A percentile compares a stretch with the other conserved stretches of the same genome.
phyloP scores from a whole-genome alignment of 805 yeast species.

The Lipomyces lipofer region DNA sequence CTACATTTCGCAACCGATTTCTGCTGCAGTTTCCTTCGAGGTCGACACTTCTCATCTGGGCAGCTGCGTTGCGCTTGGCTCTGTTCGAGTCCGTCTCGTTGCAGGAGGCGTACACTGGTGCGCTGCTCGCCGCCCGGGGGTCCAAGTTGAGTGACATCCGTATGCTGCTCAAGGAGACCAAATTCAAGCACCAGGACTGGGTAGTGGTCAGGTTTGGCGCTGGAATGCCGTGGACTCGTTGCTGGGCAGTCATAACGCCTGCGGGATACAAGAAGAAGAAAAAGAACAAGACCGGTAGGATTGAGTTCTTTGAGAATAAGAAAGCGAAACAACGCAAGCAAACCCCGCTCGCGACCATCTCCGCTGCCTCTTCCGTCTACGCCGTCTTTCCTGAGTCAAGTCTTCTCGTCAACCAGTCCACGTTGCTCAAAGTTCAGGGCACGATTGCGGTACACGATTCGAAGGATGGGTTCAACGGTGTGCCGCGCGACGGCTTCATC shows the following conservation, averaged over 20 bases:
- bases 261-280: constrained; percentile 48
- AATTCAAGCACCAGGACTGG: constrained; percentile 91
- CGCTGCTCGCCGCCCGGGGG: constrained; percentile 88
- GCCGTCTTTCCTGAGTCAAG: constrained; percentile 93
- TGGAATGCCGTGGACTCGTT: constrained; percentile 97
- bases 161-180: constrained; percentile 79
- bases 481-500: constrained; percentile 58
- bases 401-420: constrained; percentile 76
- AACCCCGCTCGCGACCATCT: constrained; percentile 75
- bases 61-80: constrained; percentile 76
- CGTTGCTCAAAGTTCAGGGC: constrained; percentile 89
- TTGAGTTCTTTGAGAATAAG: constrained; percentile 80
- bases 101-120: constrained; percentile 97
- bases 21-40: constrained; percentile 72
- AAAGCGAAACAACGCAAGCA: constrained; percentile 63
- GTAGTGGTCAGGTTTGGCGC: constrained; percentile 90
- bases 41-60: constrained; percentile 72
- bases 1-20: constrained; percentile 87
- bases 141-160: constrained; percentile 82
- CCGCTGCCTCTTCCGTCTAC: constrained; percentile 66
- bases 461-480: constrained; percentile 32
- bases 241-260: constrained; percentile 81
- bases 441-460: constrained; percentile 37
- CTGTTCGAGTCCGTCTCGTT: constrained; percentile 76
- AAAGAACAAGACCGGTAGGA: constrained; percentile 56